Percentiles rank a stretch among this genome's conserved stretches.
phyloP scores from a whole-genome alignment of 768 basidiomycete genomes.

The Rhodotorula kratochvilovae region DNA sequence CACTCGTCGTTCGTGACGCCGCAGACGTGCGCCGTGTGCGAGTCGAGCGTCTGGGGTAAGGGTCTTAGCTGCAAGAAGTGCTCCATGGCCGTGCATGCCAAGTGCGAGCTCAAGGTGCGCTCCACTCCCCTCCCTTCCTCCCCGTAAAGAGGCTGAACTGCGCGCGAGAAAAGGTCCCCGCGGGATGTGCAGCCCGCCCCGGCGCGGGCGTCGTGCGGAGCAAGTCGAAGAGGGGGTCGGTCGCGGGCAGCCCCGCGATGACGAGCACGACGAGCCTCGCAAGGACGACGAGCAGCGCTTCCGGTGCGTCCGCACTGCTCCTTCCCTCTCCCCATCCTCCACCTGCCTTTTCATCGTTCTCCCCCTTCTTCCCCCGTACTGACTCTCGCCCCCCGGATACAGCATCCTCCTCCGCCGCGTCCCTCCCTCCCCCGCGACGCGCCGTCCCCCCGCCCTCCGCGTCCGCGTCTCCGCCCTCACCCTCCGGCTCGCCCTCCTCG shows the following conservation, averaged over 20 bases:
- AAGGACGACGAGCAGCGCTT: background rate
- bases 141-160: too few relatives aligned
- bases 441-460: background rate
- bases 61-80: conserved; percentile 30
- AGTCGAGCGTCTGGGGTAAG: conserved; percentile 33
- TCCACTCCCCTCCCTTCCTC: too few relatives aligned
- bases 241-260: background rate
- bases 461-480: background rate
- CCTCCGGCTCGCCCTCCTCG: background rate
- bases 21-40: conserved; percentile 25
- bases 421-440: background rate
- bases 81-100: conserved; percentile 9
- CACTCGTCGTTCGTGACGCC: conserved; percentile 30
- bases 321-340: too few relatives aligned
- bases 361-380: background rate
- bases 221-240: conserved; percentile 1
- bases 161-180: conserved; percentile 30
- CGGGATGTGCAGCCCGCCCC: conserved; percentile 7
- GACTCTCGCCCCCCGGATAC: background rate
- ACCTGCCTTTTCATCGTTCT: background rate
- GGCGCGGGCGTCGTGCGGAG: conserved; percentile 11
- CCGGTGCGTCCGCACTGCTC: conserved; percentile 2
- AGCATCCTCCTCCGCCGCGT: background rate
- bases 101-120: conserved; percentile 37
- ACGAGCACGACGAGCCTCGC: background rate